Evolutionary conservation across 306 rosid genomes (phyloP).

Genomic region (Castanopsis chinensis): DNA sequence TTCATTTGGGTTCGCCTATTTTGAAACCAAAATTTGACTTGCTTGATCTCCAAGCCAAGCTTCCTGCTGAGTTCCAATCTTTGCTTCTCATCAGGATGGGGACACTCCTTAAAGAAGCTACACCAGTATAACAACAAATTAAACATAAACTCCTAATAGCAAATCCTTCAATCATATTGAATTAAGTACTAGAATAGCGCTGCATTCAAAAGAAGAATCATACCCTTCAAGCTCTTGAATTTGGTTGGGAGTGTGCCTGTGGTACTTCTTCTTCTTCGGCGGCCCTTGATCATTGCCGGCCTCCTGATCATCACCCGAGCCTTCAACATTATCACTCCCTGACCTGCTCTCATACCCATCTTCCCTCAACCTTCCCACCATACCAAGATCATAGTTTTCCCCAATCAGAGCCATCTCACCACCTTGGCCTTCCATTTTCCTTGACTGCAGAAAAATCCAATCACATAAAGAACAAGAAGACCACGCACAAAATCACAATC

Average conservation of each 20-base stretch:
- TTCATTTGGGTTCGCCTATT: conserved; percentile 92
- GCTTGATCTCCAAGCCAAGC: conserved; percentile 71
- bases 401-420: conserved; percentile 49
- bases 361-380: conserved; percentile 59
- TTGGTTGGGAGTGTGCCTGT: conserved; percentile 80
- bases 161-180: conserved; percentile 9
- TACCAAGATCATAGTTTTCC: conserved; percentile 53
- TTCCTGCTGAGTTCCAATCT: conserved; percentile 68
- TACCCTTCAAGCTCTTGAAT: conserved; percentile 89
- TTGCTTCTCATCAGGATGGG: conserved; percentile 97
- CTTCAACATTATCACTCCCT: conserved; percentile 77
- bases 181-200: neutral
- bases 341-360: conserved; percentile 86
- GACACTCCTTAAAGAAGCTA: conserved; percentile 84
- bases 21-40: conserved; percentile 98
- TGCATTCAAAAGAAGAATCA: conserved; percentile 9
- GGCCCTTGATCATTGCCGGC: conserved; percentile 45
- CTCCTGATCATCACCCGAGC: conserved; percentile 83
- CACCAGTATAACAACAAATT: conserved; percentile 21
- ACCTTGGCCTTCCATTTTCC: conserved; percentile 62
- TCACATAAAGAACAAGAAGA: conserved; percentile 5
- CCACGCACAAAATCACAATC: neutral
- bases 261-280: conserved; percentile 80
- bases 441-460: conserved; percentile 37
- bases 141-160: neutral